phyloP scores from a whole-genome alignment of 148 eudicot genomes.

The Vaccinium myrtillus region DNA sequence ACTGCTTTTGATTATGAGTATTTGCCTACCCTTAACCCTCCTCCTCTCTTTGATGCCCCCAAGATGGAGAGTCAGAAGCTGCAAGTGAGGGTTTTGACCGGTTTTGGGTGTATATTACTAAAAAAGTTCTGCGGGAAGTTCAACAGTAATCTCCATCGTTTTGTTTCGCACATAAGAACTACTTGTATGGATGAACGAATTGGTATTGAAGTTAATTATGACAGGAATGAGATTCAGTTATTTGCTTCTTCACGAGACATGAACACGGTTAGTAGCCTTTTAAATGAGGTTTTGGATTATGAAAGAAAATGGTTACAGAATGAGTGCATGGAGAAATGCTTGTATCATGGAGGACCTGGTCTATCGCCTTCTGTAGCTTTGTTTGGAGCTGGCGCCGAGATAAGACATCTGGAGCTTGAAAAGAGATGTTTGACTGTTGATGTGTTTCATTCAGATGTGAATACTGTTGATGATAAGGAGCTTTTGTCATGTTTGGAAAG shows the following conservation, averaged over 20 bases:
- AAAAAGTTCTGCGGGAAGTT: constrained; percentile 82
- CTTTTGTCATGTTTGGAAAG: constrained; percentile 57
- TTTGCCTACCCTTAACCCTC: constrained; percentile 50
- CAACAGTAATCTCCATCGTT: constrained; percentile 39
- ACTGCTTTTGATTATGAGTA: constrained; percentile 58
- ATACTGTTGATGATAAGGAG: constrained; percentile 64
- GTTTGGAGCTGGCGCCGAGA: constrained; percentile 90
- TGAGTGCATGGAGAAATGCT: constrained; percentile 76
- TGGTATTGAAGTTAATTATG: constrained; percentile 61
- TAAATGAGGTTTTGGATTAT: constrained; percentile 45
- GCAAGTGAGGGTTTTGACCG: constrained; percentile 44
- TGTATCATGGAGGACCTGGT: constrained; percentile 68
- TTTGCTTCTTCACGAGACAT: constrained; percentile 54
- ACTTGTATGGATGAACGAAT: constrained; percentile 61
- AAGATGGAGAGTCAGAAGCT: constrained; percentile 54
- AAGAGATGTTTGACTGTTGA: constrained; percentile 79
- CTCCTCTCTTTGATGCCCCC: constrained; percentile 62
- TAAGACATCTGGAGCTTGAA: constrained; percentile 87
- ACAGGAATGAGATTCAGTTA: constrained; percentile 50
- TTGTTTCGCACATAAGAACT: constrained; percentile 45
- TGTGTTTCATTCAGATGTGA: constrained; percentile 45
- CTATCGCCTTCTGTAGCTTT: constrained; percentile 66
- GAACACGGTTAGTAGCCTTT: constrained; percentile 42
- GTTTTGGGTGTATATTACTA: constrained; percentile 56
- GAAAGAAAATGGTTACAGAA: constrained; percentile 59